A percentile compares a stretch with the other conserved stretches of the same genome.
These are phyloP conservation scores for Penicillium pancosmium DNA, from an alignment of 495 filamentous ascomycete species.

Conservation along the genomic window DNA sequence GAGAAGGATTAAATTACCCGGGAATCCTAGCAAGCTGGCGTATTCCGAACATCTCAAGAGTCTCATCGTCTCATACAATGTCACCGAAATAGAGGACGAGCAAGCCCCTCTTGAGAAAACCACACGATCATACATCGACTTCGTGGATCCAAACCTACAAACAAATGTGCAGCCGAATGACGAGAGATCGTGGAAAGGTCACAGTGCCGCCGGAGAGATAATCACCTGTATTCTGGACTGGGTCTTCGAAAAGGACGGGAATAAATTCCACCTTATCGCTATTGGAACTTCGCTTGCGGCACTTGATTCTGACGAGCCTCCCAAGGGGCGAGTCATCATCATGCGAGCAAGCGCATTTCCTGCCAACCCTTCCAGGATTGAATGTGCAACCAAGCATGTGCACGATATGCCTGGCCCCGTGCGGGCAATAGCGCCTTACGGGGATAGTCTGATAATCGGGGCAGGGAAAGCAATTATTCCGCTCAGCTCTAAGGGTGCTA, in stretches of 20 bases:
- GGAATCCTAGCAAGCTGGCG: conserved; percentile 43
- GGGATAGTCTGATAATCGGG: conserved; percentile 42
- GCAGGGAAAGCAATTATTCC: conserved; percentile 42
- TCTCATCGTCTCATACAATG: conserved; percentile 46
- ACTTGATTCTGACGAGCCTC: neutral
- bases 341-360: conserved; percentile 34
- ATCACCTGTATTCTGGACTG: conserved; percentile 55
- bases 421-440: conserved; percentile 46
- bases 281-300: conserved; percentile 43
- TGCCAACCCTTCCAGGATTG: conserved; percentile 30
- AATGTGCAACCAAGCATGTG: conserved; percentile 41
- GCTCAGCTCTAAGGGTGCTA: conserved; percentile 35
- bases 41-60: conserved; percentile 45
- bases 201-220: conserved; percentile 45
- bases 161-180: conserved; percentile 19
- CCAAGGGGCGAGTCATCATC: conserved; percentile 38
- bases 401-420: conserved; percentile 41
- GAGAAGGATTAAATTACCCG: conserved; percentile 43
- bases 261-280: conserved; percentile 51
- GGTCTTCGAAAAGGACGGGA: conserved; percentile 41
- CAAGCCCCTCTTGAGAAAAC: conserved; percentile 29
- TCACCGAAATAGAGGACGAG: conserved; percentile 23
- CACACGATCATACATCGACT: conserved; percentile 41
- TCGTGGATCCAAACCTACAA: conserved; percentile 46
- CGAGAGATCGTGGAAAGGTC: conserved; percentile 33